phyloP scores from a whole-genome alignment of 2,329 filamentous ascomycete species.

The Aspergillus vadensis region DNA sequence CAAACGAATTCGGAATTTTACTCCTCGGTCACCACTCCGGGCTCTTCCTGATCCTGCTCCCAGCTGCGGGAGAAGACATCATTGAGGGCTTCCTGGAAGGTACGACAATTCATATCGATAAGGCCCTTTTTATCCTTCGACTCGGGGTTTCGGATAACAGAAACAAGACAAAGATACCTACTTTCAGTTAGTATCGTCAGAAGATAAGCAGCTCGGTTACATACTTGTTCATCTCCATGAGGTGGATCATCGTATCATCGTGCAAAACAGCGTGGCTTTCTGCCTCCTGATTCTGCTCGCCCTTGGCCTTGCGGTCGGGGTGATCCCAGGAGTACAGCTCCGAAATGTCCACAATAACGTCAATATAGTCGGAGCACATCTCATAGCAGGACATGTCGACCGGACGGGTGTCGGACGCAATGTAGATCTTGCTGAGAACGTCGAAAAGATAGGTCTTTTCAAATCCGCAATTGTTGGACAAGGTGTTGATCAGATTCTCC shows the following conservation, averaged over 20 bases:
- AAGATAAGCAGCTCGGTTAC: slow-evolving; percentile 23
- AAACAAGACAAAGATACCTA: slow-evolving; percentile 65
- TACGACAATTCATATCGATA: slow-evolving; percentile 67
- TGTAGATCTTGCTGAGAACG: slow-evolving; percentile 97
- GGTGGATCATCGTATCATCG: slow-evolving; percentile 63
- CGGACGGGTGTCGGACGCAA: slow-evolving; percentile 90
- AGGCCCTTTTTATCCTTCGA: slow-evolving; percentile 64
- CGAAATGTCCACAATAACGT: slow-evolving; percentile 95
- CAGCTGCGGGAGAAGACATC: slow-evolving; percentile 60
- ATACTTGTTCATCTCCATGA: slow-evolving; percentile 68
- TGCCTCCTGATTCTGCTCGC: slow-evolving; percentile 55
- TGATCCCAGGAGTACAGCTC: slow-evolving; percentile 85
- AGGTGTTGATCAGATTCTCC: slow-evolving; percentile 89
- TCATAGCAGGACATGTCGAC: slow-evolving; percentile 96
- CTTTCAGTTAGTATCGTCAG: slow-evolving; percentile 17
- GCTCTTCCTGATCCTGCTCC: slow-evolving; percentile 41
- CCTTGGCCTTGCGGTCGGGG: slow-evolving; percentile 42
- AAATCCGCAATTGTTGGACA: slow-evolving; percentile 90
- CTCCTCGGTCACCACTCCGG: slow-evolving; percentile 8
- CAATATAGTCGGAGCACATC: slow-evolving; percentile 97
- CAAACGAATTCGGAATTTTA: no score
- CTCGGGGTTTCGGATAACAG: slow-evolving; percentile 66
- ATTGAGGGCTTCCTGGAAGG: slow-evolving; percentile 63
- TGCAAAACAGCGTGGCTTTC: slow-evolving; percentile 66
- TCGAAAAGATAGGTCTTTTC: slow-evolving; percentile 99